Conservation (phyloP, 352 stramenopile genomes). For the Pythium apleroticum region DNA sequence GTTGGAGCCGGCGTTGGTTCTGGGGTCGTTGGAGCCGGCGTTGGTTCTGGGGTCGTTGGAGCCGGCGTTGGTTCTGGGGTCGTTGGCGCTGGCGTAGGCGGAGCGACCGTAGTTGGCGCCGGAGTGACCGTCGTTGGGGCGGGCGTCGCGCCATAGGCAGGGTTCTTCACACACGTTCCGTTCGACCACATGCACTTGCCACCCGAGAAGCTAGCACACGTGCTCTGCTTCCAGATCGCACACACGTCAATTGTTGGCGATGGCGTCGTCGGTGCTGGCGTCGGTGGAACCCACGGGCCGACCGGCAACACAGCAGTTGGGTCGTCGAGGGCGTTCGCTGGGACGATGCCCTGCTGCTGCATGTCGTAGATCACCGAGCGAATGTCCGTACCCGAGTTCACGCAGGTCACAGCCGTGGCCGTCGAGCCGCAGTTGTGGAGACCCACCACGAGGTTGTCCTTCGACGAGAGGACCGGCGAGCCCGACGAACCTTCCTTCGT, state of each 20-base stretch:
- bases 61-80: background rate
- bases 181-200: background rate
- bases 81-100: background rate
- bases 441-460: slow-evolving; percentile 44
- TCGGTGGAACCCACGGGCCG: slow-evolving; percentile 22
- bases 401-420: slow-evolving; percentile 9
- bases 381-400: slow-evolving; percentile 38
- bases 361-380: slow-evolving; percentile 37
- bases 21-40: background rate
- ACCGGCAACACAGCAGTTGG: slow-evolving; percentile 1
- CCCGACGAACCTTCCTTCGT: slow-evolving; percentile 45
- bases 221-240: background rate
- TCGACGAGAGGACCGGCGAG: slow-evolving; percentile 39
- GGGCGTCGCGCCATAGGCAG: background rate
- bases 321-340: slow-evolving; percentile 30
- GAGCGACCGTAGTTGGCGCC: background rate
- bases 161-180: background rate
- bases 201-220: background rate
- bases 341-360: slow-evolving; percentile 27
- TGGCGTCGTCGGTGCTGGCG: slow-evolving; percentile 16
- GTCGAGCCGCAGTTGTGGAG: slow-evolving; percentile 48
- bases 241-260: slow-evolving; percentile 16
- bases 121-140: background rate
- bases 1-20: too few species aligned
- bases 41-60: background rate